These are phyloP conservation scores for Hypericum perforatum DNA, from an alignment of 345 rosid genomes.

Conservation along the genomic window DNA sequence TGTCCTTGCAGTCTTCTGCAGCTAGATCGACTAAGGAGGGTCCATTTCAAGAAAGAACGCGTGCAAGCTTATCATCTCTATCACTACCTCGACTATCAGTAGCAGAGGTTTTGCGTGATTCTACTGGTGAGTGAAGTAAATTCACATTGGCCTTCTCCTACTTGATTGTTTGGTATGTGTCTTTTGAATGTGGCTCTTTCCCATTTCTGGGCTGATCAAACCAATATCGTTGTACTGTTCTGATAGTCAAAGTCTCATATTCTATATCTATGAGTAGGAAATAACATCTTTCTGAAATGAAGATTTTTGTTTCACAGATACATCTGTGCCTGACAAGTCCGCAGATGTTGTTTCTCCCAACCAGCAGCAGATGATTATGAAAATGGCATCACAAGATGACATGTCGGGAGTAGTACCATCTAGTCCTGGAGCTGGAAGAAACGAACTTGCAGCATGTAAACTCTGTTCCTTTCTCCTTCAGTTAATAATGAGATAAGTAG, in stretches of 20 bases:
- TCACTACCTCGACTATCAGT: constrained; percentile 51
- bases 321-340: constrained; percentile 28
- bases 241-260: neutral
- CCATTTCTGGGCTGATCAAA: neutral
- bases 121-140: constrained; percentile 34
- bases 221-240: neutral
- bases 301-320: constrained; percentile 28
- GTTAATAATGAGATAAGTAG: neutral
- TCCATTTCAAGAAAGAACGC: constrained; percentile 39
- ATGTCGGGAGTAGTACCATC: constrained; percentile 23
- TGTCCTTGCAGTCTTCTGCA: constrained; percentile 58
- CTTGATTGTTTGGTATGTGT: too few species aligned
- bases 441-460: constrained; percentile 60
- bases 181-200: too few species aligned
- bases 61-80: constrained; percentile 49
- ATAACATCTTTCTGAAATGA: constrained; percentile 13
- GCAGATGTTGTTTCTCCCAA: constrained; percentile 32
- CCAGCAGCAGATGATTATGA: constrained; percentile 35
- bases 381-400: constrained; percentile 31
- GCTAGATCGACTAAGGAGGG: constrained; percentile 56
- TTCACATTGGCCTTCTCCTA: too few species aligned
- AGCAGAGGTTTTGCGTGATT: constrained; percentile 58
- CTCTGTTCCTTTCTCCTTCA: constrained; percentile 12
- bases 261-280: neutral
- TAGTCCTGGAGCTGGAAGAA: constrained; percentile 25